phyloP scores from a whole-genome alignment of 2,329 filamentous ascomycete genomes.

The Diaporthe longicolla region DNA sequence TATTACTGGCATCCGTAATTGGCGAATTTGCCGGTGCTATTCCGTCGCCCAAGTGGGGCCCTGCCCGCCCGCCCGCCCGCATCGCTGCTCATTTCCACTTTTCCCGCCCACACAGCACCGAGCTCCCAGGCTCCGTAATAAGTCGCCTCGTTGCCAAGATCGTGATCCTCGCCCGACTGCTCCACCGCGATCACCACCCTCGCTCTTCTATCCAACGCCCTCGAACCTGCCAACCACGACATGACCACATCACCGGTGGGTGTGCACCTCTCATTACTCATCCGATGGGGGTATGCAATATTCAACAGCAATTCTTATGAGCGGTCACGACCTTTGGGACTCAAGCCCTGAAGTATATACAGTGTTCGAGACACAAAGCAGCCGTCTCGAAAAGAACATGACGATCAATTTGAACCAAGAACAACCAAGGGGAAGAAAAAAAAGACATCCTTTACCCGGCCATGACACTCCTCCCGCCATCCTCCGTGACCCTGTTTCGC shows the following conservation, averaged over 20 bases:
- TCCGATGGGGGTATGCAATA: neutral
- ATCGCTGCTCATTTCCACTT: constrained; percentile 28
- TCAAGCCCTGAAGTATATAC: neutral
- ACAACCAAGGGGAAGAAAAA: no score
- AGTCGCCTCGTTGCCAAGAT: constrained; percentile 20
- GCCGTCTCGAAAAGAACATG: neutral
- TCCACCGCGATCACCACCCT: neutral
- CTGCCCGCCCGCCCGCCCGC: constrained; percentile 4
- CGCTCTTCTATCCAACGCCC: constrained; percentile 3
- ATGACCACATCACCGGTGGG: neutral
- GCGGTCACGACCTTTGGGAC: no score
- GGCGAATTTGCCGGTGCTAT: constrained; percentile 36
- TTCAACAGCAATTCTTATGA: neutral
- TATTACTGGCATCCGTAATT: constrained; percentile 35
- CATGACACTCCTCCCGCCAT: constrained; percentile 63
- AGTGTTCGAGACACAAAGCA: neutral
- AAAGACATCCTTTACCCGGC: constrained; percentile 47
- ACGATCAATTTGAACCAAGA: constrained; percentile 29
- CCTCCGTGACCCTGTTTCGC: constrained; percentile 58
- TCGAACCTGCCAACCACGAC: neutral
- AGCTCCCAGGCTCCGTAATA: constrained; percentile 7
- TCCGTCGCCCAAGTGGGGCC: constrained; percentile 5
- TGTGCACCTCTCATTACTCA: no score
- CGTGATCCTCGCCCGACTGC: constrained; percentile 20
- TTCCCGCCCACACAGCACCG: constrained; percentile 17